Evolutionary conservation across 805 yeast genomes (phyloP).

Genomic region (Pichia scutulata): DNA sequence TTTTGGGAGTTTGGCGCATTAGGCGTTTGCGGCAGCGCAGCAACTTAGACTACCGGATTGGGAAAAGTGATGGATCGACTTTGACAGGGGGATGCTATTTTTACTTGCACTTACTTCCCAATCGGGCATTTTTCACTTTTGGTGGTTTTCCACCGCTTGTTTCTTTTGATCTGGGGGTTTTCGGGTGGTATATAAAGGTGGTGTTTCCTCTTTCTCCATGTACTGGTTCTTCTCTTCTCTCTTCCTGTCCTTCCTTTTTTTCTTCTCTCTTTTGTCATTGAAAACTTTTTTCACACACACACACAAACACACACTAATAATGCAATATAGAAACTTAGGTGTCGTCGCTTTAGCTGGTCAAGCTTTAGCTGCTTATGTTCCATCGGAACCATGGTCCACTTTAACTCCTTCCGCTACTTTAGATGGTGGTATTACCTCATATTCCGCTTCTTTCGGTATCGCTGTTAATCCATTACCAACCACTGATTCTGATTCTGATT

Average conservation of each 20-base stretch:
- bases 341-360: slow-evolving; percentile 40
- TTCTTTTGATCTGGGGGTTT: neutral
- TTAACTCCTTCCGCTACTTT: slow-evolving; percentile 52
- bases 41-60: neutral
- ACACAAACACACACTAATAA: slow-evolving; percentile 17
- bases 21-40: too few species aligned
- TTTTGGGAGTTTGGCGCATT: too few species aligned
- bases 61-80: neutral
- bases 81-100: neutral
- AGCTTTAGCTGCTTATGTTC: slow-evolving; percentile 55
- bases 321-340: slow-evolving; percentile 38
- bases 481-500: slow-evolving; percentile 37
- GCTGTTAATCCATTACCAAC: slow-evolving; percentile 53
- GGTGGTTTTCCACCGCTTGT: neutral
- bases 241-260: neutral
- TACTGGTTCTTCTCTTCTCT: neutral
- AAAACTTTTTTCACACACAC: neutral
- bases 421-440: slow-evolving; percentile 47
- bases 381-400: slow-evolving; percentile 63
- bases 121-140: neutral
- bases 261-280: neutral
- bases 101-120: neutral
- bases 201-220: neutral
- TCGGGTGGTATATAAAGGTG: neutral
- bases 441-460: slow-evolving; percentile 57